phyloP scores from a whole-genome alignment of 768 basidiomycete species.

The Galerina marginata region DNA sequence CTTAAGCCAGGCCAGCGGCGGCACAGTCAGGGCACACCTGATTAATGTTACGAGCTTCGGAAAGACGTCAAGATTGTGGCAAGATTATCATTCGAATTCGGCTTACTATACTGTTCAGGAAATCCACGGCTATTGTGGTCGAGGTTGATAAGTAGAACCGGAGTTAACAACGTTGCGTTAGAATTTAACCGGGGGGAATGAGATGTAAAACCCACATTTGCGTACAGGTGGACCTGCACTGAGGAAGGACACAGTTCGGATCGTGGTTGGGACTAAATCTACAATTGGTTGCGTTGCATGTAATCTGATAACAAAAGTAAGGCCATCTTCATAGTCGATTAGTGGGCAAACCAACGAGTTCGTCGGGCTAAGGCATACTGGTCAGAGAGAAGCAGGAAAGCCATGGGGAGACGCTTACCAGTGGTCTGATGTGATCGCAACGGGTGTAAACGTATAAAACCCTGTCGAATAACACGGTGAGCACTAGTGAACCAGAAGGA shows the following conservation, averaged over 20 bases:
- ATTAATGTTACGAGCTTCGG: constrained; percentile 1
- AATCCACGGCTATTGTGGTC: constrained; percentile 22
- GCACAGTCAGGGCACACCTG: background rate
- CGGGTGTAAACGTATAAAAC: constrained; percentile 53
- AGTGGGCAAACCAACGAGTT: constrained; percentile 31
- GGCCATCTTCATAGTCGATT: constrained; percentile 17
- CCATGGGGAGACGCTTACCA: background rate
- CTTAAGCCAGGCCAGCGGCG: background rate
- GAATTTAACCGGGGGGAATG: background rate
- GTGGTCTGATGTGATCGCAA: constrained; percentile 47
- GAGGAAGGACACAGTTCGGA: constrained; percentile 41
- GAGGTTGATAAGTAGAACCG: background rate
- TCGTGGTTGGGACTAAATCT: constrained; percentile 63
- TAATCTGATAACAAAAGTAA: constrained; percentile 39
- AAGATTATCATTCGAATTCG: too few species aligned
- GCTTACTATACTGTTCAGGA: constrained; percentile 32
- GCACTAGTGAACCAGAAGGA: constrained; percentile 18
- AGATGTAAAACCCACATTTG: constrained; percentile 24
- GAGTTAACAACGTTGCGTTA: background rate
- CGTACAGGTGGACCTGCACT: constrained; percentile 43
- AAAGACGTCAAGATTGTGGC: background rate
- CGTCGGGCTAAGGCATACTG: constrained; percentile 30
- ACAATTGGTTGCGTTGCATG: constrained; percentile 51
- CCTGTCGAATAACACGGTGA: constrained; percentile 35
- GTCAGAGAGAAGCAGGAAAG: background rate